Conservation (phyloP, 495 filamentous ascomycete species). For the Platismatia glauca region DNA sequence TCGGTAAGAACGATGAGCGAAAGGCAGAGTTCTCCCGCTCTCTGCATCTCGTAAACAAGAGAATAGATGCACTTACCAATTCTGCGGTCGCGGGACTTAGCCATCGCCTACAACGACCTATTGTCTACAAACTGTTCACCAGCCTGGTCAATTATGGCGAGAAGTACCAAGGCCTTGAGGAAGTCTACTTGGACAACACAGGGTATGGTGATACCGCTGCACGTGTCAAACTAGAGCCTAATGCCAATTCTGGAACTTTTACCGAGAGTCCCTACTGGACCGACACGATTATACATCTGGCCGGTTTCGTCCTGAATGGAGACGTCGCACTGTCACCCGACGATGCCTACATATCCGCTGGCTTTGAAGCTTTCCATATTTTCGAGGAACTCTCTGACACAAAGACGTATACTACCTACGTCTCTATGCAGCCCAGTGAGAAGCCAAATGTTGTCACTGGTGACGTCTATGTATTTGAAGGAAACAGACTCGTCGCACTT, state of each 20-base stretch:
- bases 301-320: slow-evolving; percentile 45
- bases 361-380: slow-evolving; percentile 51
- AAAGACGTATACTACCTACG: slow-evolving; percentile 51
- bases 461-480: slow-evolving; percentile 50
- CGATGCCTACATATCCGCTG: slow-evolving; percentile 52
- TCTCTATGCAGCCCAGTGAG: slow-evolving; percentile 39
- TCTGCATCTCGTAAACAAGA: neutral
- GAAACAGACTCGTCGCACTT: slow-evolving; percentile 35
- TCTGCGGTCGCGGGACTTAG: neutral
- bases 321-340: slow-evolving; percentile 25
- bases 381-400: slow-evolving; percentile 40
- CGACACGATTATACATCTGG: slow-evolving; percentile 49
- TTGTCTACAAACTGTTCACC: slow-evolving; percentile 43
- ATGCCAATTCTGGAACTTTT: slow-evolving; percentile 51
- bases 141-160: slow-evolving; percentile 34
- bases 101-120: slow-evolving; percentile 15
- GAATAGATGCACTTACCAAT: neutral
- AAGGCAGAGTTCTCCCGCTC: neutral
- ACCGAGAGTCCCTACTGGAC: slow-evolving; percentile 62
- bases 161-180: slow-evolving; percentile 53
- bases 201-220: slow-evolving; percentile 58
- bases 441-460: slow-evolving; percentile 39
- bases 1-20: slow-evolving; percentile 2
- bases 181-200: slow-evolving; percentile 61
- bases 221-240: slow-evolving; percentile 52